Percentiles rank a stretch among this genome's conserved stretches.
Evolutionary conservation across 2,329 filamentous ascomycete genomes (phyloP).

Genomic region (Rhytidhysteron rufulum): DNA sequence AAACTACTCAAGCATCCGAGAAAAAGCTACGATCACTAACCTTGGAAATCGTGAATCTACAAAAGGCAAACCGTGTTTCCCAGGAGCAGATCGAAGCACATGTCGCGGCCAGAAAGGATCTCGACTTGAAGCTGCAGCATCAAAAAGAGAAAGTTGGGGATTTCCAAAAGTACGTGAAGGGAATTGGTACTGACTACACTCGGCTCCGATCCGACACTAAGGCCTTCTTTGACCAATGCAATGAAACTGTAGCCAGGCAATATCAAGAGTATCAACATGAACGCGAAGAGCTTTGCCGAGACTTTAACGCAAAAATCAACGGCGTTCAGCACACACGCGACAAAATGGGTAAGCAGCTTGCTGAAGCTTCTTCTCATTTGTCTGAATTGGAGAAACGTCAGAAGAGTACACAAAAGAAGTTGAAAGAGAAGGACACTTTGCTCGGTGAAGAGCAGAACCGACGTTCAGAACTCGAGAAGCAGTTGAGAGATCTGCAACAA

Average conservation of each 20-base stretch:
- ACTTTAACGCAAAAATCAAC: constrained; percentile 11
- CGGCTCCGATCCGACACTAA: constrained; percentile 12
- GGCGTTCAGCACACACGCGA: constrained; percentile 10
- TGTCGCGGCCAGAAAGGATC: neutral
- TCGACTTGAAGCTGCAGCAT: constrained; percentile 4
- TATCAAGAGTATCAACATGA: constrained; percentile 19
- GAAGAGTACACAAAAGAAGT: constrained; percentile 7
- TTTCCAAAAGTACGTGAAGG: constrained; percentile 21
- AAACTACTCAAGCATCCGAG: neutral
- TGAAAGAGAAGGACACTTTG: constrained; percentile 11
- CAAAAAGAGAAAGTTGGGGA: constrained; percentile 14
- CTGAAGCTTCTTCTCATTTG: constrained; percentile 15
- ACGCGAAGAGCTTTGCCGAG: constrained; percentile 11
- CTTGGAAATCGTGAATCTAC: neutral
- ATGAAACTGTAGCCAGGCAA: constrained; percentile 11
- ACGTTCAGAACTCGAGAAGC: constrained; percentile 18
- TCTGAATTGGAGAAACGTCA: constrained; percentile 12
- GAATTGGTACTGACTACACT: constrained; percentile 25
- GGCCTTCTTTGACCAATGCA: constrained; percentile 12
- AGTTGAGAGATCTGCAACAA: constrained; percentile 14
- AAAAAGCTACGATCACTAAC: neutral
- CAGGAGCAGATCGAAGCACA: neutral
- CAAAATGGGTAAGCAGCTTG: constrained; percentile 10
- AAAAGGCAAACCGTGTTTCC: neutral
- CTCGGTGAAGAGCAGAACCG: constrained; percentile 18